Conservation (phyloP, 116 monocot species). For the Zostera marina region DNA sequence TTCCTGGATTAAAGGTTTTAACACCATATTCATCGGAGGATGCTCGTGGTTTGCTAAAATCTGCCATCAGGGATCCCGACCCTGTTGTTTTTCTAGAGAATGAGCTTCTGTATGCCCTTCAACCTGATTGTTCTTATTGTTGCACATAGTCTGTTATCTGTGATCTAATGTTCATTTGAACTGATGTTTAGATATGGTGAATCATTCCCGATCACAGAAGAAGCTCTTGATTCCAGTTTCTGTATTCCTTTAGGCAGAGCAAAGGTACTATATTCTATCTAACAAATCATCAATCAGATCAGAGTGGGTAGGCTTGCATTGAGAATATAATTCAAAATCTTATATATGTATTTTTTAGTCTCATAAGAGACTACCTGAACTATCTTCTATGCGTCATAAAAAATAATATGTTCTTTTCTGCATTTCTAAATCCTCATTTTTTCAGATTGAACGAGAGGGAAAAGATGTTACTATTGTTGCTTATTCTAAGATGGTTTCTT, state of each 20-base stretch:
- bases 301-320: too few species aligned
- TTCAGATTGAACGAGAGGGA: constrained; percentile 82
- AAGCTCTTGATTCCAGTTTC: constrained; percentile 89
- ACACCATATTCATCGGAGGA: constrained; percentile 83
- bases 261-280: constrained; percentile 33
- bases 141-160: not conserved
- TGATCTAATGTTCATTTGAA: not conserved
- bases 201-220: constrained; percentile 84
- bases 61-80: constrained; percentile 87
- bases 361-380: too few species aligned
- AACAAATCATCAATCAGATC: too few species aligned
- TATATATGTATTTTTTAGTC: too few species aligned
- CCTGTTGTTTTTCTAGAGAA: constrained; percentile 92
- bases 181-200: constrained; percentile 64
- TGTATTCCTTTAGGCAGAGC: constrained; percentile 92
- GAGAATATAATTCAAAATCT: too few species aligned
- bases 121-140: not conserved
- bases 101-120: constrained; percentile 55
- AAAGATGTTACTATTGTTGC: constrained; percentile 80
- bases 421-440: constrained; percentile 2
- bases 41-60: constrained; percentile 80
- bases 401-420: not conserved
- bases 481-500: constrained; percentile 94
- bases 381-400: too few species aligned
- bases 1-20: constrained; percentile 81